Evolutionary conservation across 192 early-diverging fungal genomes (phyloP), one percentile per base, ranked within the genome.

Genomic region (Allomyces macrogynus): DNA sequence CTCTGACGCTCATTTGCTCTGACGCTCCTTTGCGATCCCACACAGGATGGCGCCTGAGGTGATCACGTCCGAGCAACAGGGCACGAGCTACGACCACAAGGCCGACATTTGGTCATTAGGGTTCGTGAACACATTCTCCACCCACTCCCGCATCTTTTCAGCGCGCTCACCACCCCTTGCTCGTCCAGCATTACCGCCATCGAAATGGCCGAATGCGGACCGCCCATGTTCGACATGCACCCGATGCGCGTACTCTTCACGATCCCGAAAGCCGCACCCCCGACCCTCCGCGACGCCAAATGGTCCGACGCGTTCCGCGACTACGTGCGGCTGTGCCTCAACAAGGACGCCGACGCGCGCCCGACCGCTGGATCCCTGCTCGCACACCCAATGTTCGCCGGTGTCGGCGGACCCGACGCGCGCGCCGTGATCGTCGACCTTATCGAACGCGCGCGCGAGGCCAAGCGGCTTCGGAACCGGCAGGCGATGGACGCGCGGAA

Each of bases 301-400:
- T 81, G 80, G 73, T 64, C 42, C 10, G 12, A 75, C 73, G 67
- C 69, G 14, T 72, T 92, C 5, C 74, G 74, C 10, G 84, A 94
- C 65, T 94, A 92, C 73, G 73, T 94, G 26, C 75, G 79, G 43
- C 71, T 78, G 61, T 92, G 90, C 62, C 88, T 92, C 61, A 82
- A 86, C 27, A 87, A 89, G 66, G 84, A 90, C 66, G 78, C 80
- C 23, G 79, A 81, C 16, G 72, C 78, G 11, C 75, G 86, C 24
- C 78, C 81, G 5, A 76, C 82, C 0, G 89, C 91, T 9, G 78
- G 70, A 43, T 80, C 80, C 65, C 76, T 93, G 32, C 73, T 84
- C n/a, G 71, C 77, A 43, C 89, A 89, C 70, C 74, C 80, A 10
- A 87, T 83, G 84, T 78, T 89, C 20, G 63, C 71, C 54, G 72